Base-by-base conservation (phyloP, 768 basidiomycete species). In the Dacryopinax spathularia region DNA sequence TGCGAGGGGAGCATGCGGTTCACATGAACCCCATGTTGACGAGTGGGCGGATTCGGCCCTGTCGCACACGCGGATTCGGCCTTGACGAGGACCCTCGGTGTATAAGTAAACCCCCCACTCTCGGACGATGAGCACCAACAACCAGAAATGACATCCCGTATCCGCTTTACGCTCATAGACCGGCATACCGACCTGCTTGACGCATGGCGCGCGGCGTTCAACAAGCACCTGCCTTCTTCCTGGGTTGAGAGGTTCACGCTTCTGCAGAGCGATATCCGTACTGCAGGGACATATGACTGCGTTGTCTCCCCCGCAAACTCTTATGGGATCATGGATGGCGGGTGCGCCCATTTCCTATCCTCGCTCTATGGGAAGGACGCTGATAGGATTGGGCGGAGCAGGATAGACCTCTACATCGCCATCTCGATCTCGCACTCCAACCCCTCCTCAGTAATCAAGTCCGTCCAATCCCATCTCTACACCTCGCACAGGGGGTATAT, bases 281-380 rank as follows among this genome's bases (percentile, higher is more conserved):
- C 9, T 10, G 48, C 48, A 9, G 48, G 48, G 10, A 56, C 12
- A 29, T 56, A 15, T 18, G 71, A 73, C 63, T 73, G 71, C 62
- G 60, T 71, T 15, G 70, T 72, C 29, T 72, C 71, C n/a, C 71
- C 70, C 9, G 71, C 69, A 10, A 73, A 72, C 56, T 71, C 71
- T 1, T 71, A 66, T 48, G 71, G 71, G 22, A 70, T 68, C 36
- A 69, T 72, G 65, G 72, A 73, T 62, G 70, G 72, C 20, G 70
- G 69, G 71, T 72, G 20, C 63, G 67, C 25, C 20, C 33, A 1
- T 1, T 33, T n/a, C 15, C 25, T 33, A 12, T 3, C 10, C 15
- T 29, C 5, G 5, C 29, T 13, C 9, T 7, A 25, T 10, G 25
- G 10, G 9, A n/a, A n/a, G 7, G 5, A 25, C 15, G 48, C 25